A percentile compares a stretch with the other conserved stretches of the same genome.
phyloP scores from a whole-genome alignment of 108 stramenopile species.

The Nannochloropsis salina region DNA sequence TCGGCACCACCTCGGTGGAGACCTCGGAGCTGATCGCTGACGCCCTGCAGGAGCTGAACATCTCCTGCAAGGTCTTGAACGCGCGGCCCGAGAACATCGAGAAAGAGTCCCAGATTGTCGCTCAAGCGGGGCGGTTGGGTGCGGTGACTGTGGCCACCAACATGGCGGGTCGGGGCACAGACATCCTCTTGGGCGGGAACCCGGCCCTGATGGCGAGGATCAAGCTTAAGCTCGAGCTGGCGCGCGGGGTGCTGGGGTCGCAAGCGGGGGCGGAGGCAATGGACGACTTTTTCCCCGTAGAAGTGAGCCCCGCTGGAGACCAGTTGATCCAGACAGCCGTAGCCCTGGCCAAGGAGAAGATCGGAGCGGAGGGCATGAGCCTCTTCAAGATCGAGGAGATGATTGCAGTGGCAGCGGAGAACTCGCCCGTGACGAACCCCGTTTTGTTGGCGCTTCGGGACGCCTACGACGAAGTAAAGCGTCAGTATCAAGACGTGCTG shows the following conservation, averaged over 20 bases:
- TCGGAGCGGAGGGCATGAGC: slow-evolving; percentile 64
- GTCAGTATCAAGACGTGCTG: slow-evolving; percentile 29
- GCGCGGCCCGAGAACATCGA: slow-evolving; percentile 82
- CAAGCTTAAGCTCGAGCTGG: slow-evolving; percentile 58
- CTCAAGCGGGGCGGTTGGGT: slow-evolving; percentile 85
- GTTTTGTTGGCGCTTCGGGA: slow-evolving; percentile 67
- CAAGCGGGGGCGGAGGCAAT: background rate
- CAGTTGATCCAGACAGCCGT: slow-evolving; percentile 54
- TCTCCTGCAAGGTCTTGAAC: slow-evolving; percentile 68
- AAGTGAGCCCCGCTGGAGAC: slow-evolving; percentile 26
- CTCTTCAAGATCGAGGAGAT: slow-evolving; percentile 69
- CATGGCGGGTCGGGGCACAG: slow-evolving; percentile 92
- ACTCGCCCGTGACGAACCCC: slow-evolving; percentile 66
- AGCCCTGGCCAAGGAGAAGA: slow-evolving; percentile 45
- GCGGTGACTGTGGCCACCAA: slow-evolving; percentile 94
- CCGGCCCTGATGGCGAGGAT: slow-evolving; percentile 77
- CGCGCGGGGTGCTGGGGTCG: background rate
- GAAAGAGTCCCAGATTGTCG: slow-evolving; percentile 83
- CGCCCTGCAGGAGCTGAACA: slow-evolving; percentile 68
- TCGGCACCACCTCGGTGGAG: slow-evolving; percentile 84
- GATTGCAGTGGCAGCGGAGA: slow-evolving; percentile 78
- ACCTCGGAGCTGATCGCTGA: slow-evolving; percentile 73
- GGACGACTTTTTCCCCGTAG: slow-evolving; percentile 32
- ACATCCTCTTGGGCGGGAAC: slow-evolving; percentile 88
- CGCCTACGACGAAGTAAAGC: slow-evolving; percentile 68